Evolutionary conservation across 257 asterid species (phyloP), one percentile per base, ranked within the genome.

Genomic region (Galeopsis tetrahit): DNA sequence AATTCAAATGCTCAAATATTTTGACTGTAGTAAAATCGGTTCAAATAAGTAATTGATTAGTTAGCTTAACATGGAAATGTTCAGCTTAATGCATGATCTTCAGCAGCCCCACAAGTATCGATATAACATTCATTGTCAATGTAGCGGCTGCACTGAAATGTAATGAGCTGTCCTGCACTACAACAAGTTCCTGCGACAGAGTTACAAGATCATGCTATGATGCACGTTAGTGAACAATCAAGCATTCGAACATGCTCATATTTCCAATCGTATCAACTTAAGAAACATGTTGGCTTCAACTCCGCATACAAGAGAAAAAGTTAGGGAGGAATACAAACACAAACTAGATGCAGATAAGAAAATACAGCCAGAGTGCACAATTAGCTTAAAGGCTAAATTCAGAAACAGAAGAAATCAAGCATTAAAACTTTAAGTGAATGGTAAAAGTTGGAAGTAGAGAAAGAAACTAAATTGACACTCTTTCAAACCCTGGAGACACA

Each of bases 151-250:
- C 77, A 66, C 67, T 77, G 80, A 71, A 55, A 72, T 78, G 75
- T 63, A 71, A 66, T 57, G 79, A 78, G 78, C 79, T 68, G 62
- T 40, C 81, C 80, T 51, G 84, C 84, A 71, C 57, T 63, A 64
- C 42, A 63, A 64, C 42, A 63, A 62, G 36, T 60, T 72, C 87
- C 89, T 86, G 92, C 87, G 81, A 68, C 55, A 77, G 53, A 78
- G 77, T 68, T 52, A 74, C 64, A 72, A 69, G 66, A 71, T 60
- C 79, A 80, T 77, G 72, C 71, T 79, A 73, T 63, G 70, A 69
- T 48, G 78, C 39, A 32, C 55, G 85, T 84, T 70, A 80, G 87
- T 78, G 32, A 70, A 63, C 33, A 72, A 43, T 63, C 63, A 63
- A 46, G 42, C 71, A 56, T 71, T 31, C 13, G 11, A 53, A 39